Base-by-base conservation (phyloP, 1,139 yeast species). In the Hansenula sp. region DNA sequence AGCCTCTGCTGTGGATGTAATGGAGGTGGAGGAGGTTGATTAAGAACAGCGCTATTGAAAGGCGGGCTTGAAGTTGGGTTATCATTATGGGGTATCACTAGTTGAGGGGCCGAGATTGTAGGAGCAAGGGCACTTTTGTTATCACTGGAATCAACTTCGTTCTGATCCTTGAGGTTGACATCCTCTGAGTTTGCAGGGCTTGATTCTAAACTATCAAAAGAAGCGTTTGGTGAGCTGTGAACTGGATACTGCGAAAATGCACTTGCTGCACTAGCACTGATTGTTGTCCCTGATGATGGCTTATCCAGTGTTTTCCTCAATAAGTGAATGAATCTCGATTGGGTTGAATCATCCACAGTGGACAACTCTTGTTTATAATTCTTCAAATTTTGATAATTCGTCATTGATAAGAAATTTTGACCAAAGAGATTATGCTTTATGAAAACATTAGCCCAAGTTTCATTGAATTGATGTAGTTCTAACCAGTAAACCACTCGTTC, bases 401-500 rank as follows among this genome's bases (percentile, higher is more conserved):
- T 76, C 50, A 90, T 67, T 44, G 79, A 81, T 24, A 89, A 65
- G 56, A 89, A 89, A 32, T 76, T 67, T 42, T 77, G 75, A 0
- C 93, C 91, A 6, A 74, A 69, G 2, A 88, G 71, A 46, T 79
- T 80, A 50, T 81, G 75, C 38, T 72, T 70, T 32, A 68, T 68
- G 60, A 89, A 85, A 11, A 83, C 74, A 11, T 72, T 77, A 28
- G 75, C 70, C 96, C 96, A 90, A 12, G 83, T 72, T 6, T 73
- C 75, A 50, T 86, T 85, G 62, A 90, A 90, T 30, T 76, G 74
- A 59, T 89, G 75, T 18, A 62, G 55, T 15, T 77, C 83, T 27
- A 90, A 70, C 96, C 96, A 90, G 38, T 66, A 61, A 1, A 74
- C 47, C 0, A 89, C 94, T 44, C 85, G 71, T 15, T 74, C 77